phyloP scores from a whole-genome alignment of 805 yeast species.

The Cephaloascus fragrans region DNA sequence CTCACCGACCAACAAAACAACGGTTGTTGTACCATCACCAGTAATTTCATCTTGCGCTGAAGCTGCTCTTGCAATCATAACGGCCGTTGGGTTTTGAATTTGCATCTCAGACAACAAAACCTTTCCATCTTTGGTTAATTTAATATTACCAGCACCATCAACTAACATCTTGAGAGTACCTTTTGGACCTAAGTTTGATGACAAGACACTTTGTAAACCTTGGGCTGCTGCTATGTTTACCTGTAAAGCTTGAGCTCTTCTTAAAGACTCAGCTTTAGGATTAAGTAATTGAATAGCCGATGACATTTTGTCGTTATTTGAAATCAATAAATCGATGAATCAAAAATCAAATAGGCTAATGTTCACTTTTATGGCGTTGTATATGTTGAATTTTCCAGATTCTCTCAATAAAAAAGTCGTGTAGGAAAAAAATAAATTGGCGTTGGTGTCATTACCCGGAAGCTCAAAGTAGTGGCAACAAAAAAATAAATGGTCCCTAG shows the following conservation, averaged over 20 bases:
- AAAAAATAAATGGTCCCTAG: slow-evolving; percentile 56
- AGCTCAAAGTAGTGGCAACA: too few relatives aligned
- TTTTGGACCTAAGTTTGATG: slow-evolving; percentile 91
- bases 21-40: slow-evolving; percentile 99
- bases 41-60: slow-evolving; percentile 98
- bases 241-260: slow-evolving; percentile 91
- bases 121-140: slow-evolving; percentile 95
- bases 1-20: slow-evolving; percentile 89
- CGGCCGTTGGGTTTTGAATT: slow-evolving; percentile 37
- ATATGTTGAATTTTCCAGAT: too few relatives aligned
- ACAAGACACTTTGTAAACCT: slow-evolving; percentile 87
- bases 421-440: too few relatives aligned
- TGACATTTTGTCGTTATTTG: slow-evolving; percentile 26
- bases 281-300: slow-evolving; percentile 78
- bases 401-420: too few relatives aligned
- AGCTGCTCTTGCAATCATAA: slow-evolving; percentile 81
- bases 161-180: slow-evolving; percentile 95
- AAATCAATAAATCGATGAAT: too few relatives aligned
- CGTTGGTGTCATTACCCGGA: too few relatives aligned
- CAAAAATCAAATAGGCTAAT: too few relatives aligned
- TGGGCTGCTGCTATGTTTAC: slow-evolving; percentile 96
- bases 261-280: slow-evolving; percentile 95
- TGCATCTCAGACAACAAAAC: slow-evolving; percentile 94
- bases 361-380: too few relatives aligned
- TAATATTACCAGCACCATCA: slow-evolving; percentile 93